A percentile compares a stretch with the other conserved stretches of the same genome.
These are phyloP conservation scores for Diaporthe australafricana DNA, from an alignment of 2,329 filamentous ascomycete genomes.

Conservation along the genomic window DNA sequence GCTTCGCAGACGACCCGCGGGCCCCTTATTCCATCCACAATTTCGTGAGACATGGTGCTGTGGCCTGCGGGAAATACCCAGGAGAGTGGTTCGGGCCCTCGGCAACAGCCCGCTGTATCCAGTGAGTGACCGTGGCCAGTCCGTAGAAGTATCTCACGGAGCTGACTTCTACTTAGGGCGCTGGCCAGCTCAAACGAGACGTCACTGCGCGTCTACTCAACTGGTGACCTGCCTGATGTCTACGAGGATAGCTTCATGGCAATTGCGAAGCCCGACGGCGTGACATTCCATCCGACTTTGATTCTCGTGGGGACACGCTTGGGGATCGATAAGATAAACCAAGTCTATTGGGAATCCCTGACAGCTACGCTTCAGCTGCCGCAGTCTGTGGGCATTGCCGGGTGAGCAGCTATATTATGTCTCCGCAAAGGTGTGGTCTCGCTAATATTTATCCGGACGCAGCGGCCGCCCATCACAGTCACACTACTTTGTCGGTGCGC, in stretches of 20 bases:
- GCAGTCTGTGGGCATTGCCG: conserved; percentile 96
- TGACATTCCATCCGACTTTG: conserved; percentile 82
- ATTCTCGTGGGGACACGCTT: conserved; percentile 90
- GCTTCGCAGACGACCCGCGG: conserved; percentile 88
- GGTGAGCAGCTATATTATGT: conserved; percentile 64
- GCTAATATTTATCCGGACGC: conserved; percentile 30
- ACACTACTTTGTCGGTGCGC: conserved; percentile 70
- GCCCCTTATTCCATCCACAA: conserved; percentile 95
- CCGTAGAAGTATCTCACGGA: neutral
- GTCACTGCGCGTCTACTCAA: conserved; percentile 84
- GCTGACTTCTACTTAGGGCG: conserved; percentile 64
- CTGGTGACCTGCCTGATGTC: conserved; percentile 89
- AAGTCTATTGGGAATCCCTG: conserved; percentile 95
- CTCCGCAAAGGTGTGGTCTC: neutral
- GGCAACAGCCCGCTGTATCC: conserved; percentile 92
- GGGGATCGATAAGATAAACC: conserved; percentile 93
- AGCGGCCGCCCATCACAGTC: conserved; percentile 94
- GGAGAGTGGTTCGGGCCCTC: conserved; percentile 99
- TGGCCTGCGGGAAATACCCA: conserved; percentile 90
- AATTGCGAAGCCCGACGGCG: conserved; percentile 75
- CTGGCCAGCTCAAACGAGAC: conserved; percentile 75
- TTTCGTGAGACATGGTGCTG: conserved; percentile 89
- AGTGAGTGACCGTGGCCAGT: conserved; percentile 66
- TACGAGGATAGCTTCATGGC: conserved; percentile 90
- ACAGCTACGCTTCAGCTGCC: conserved; percentile 85